Base-by-base conservation (phyloP, 768 basidiomycete species). In the Termitomyces sp. region DNA sequence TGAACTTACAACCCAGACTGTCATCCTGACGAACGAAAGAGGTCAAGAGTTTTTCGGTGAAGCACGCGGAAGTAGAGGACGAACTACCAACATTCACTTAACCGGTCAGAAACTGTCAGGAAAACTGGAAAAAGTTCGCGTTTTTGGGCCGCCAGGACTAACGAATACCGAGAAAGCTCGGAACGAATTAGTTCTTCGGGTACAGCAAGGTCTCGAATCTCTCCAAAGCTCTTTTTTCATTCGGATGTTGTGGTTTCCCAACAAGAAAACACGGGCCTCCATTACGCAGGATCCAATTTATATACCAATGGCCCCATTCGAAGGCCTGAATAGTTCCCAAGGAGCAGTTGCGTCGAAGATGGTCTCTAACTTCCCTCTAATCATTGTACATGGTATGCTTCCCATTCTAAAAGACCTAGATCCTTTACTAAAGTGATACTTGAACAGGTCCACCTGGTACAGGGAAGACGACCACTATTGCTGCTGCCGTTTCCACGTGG, bases 381-480 rank as follows among this genome's bases (percentile, higher is more conserved):
- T 77, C 2, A 63, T 79, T 29, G 71, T 69, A 7, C 79, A 79
- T 55, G 78, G 78, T 75, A 47, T 20, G 10, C 36, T 12, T 29
- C 22, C 36, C 22, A 28, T 18, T 6, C 45, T 26, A 12, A 16
- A 8, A 10, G 20, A 9, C 18, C 7, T 49, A 24, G 26, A 7
- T 41, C 37, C 15, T 8, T 18, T 9, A 42, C n/a, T 50, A 10
- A 24, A 44, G 15, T 7, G 20, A 15, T 4, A 31, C 13, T 37
- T 55, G 45, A 18, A 9, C 28, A 79, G 80, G 79, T 5, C 79
- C 80, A 24, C 80, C 80, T 12, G 80, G 79, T 2, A 81, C 81
- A 3, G 81, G 81, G 3, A 83, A 83, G 61, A 83, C 81, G 5
- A 75, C 75, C 0, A 78, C 78, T 0, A 83, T 82, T 44, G 69